Evolutionary conservation across 1,284 basidiomycete species (phyloP), one percentile per base, ranked within the genome.

Genomic region (Ustilago crameri): DNA sequence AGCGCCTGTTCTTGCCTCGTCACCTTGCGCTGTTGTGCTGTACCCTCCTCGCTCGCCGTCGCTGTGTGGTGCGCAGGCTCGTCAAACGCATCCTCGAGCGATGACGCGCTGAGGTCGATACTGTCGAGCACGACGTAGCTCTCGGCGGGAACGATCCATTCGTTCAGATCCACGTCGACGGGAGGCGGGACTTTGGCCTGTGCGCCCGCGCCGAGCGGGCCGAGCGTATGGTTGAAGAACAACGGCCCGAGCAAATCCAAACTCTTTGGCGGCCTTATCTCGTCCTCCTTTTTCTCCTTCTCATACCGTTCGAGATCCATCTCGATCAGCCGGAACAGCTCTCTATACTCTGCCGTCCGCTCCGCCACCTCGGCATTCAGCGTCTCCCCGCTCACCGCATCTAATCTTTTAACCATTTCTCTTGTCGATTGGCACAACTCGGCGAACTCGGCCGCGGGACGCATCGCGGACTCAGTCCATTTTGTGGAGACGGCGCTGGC

Each of bases 291-390:
- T 14, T 45, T 10, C 26, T 40, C 48, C 17, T 30, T 30, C 3
- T 41, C 17, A 37, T 37, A 37, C 14, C 35, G 9, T 15, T 68
- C 85, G n/a, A 96, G 84, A 82, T 96, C 93, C 12, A 90, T 90
- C 49, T 89, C 87, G 52, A 96, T 88, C 74, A 97, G 91, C 1
- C 86, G 87, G 75, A 95, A 90, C 3, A 97, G 85, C 78, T 93
- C 90, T 2, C 90, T 82, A 34, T 90, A 87, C 76, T 95, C 93
- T 14, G 91, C 89, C 5, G 93, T 91, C 76, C 95, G 87, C 84
- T 98, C 93, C 84, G 94, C 92, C 14, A 98, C 90, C 80, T 97
- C 95, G 35, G 93, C 89, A 74, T 95, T 88, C 3, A 87, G 84
- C 20, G 69, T 76, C 86, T 89, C 3, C 85, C 83, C 17, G 15